phyloP scores from a whole-genome alignment of 139 green algal species.

The Coelastrella sp. region DNA sequence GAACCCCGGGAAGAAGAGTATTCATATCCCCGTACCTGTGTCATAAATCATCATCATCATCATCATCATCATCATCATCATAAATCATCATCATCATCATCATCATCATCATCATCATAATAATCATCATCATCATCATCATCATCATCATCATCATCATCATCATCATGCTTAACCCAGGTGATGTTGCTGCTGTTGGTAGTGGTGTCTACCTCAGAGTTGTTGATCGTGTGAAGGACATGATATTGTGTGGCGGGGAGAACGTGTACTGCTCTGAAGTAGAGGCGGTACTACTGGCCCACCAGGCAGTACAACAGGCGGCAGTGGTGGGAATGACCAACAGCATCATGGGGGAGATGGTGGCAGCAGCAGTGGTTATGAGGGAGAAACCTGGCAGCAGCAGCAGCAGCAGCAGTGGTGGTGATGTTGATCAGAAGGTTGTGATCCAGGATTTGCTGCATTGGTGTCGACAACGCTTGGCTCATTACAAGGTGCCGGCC shows the following conservation, averaged over 20 bases:
- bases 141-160: too few species aligned
- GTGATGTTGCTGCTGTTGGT: slow-evolving; percentile 73
- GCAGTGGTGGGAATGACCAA: slow-evolving; percentile 85
- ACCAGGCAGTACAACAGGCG: slow-evolving; percentile 76
- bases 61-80: too few species aligned
- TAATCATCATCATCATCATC: too few species aligned
- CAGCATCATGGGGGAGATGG: slow-evolving; percentile 83
- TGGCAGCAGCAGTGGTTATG: slow-evolving; percentile 65
- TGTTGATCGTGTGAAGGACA: slow-evolving; percentile 92
- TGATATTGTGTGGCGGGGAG: slow-evolving; percentile 64
- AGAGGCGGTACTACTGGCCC: slow-evolving; percentile 80
- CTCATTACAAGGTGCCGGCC: slow-evolving; percentile 86
- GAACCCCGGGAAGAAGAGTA: slow-evolving; percentile 84
- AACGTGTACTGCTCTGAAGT: slow-evolving; percentile 95
- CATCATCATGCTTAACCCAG: slow-evolving; percentile 88
- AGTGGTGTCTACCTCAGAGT: slow-evolving; percentile 79
- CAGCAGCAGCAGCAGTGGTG: background rate
- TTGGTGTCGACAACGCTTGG: slow-evolving; percentile 79
- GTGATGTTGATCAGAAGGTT: too few species aligned
- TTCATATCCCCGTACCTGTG: slow-evolving; percentile 80
- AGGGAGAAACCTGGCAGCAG: slow-evolving; percentile 36
- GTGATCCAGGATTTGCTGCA: slow-evolving; percentile 61
- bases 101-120: too few species aligned
- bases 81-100: too few species aligned
- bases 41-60: too few species aligned